Evolutionary conservation across 2,329 filamentous ascomycete genomes (phyloP).

Genomic region (Myriosclerotinia scirpicola): DNA sequence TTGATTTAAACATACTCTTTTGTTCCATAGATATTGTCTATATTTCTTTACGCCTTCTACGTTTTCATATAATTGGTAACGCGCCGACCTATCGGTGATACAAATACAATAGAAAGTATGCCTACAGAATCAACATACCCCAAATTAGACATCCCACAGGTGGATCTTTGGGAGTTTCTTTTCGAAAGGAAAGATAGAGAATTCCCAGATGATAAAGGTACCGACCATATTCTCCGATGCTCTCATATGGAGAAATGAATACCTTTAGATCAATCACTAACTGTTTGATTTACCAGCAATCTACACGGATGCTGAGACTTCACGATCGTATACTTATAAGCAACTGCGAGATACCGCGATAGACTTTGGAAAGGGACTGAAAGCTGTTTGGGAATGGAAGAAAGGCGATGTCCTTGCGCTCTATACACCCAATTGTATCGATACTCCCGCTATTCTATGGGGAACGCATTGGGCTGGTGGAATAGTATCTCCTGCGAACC

Average conservation of each 20-base stretch:
- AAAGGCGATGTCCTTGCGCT: slow-evolving; percentile 81
- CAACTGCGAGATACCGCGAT: slow-evolving; percentile 64
- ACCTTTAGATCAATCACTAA: neutral
- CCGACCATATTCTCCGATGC: slow-evolving; percentile 42
- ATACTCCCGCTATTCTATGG: slow-evolving; percentile 74
- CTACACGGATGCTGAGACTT: slow-evolving; percentile 72
- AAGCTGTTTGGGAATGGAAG: slow-evolving; percentile 71
- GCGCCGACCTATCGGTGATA: neutral
- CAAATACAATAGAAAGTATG: slow-evolving; percentile 27
- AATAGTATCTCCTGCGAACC: slow-evolving; percentile 81
- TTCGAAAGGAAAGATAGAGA: slow-evolving; percentile 66
- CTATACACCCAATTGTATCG: slow-evolving; percentile 83
- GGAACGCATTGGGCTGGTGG: slow-evolving; percentile 83
- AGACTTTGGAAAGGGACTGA: slow-evolving; percentile 79
- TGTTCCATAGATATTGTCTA: neutral
- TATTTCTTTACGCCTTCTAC: neutral
- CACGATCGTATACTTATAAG: slow-evolving; percentile 66
- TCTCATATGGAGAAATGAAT: slow-evolving; percentile 3
- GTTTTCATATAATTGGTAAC: neutral
- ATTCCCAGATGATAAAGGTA: slow-evolving; percentile 74
- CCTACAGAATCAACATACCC: slow-evolving; percentile 36
- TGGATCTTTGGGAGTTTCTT: slow-evolving; percentile 76
- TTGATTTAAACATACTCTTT: neutral
- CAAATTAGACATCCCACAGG: slow-evolving; percentile 64
- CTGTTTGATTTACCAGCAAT: slow-evolving; percentile 57